Evolutionary conservation across 768 basidiomycete genomes (phyloP).

Genomic region (Lentinula lateritia): DNA sequence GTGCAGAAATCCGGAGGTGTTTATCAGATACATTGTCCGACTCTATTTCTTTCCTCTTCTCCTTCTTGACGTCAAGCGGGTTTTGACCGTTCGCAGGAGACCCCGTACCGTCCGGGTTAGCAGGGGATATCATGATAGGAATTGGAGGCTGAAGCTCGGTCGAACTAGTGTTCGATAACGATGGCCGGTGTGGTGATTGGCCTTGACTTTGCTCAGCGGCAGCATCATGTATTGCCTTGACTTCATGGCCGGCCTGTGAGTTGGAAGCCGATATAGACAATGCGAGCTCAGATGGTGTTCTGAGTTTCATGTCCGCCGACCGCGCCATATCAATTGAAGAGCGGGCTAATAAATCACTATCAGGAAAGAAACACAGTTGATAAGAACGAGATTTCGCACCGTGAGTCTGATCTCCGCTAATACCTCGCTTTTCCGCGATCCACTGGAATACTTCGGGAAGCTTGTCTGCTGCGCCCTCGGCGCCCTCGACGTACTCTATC

Average conservation of each 20-base stretch:
- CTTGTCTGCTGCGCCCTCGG: conserved; percentile 72
- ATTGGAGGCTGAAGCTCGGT: conserved; percentile 21
- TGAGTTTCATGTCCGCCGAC: conserved; percentile 20
- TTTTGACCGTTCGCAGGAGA: conserved; percentile 9
- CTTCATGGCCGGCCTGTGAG: conserved; percentile 7
- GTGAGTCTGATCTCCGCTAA: conserved; percentile 14
- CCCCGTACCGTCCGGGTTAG: conserved; percentile 41
- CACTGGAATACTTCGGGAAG: conserved; percentile 86
- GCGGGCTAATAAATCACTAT: background rate
- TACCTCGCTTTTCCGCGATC: conserved; percentile 60
- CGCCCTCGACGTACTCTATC: conserved; percentile 77
- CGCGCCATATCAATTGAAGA: conserved; percentile 14
- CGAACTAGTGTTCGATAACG: background rate
- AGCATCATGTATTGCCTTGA: background rate
- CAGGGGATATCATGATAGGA: conserved; percentile 59
- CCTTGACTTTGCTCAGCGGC: background rate
- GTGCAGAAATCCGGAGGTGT: conserved; percentile 9
- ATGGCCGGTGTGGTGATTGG: background rate
- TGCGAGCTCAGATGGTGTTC: conserved; percentile 21
- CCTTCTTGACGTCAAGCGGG: conserved; percentile 11
- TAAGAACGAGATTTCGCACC: background rate
- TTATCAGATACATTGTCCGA: conserved; percentile 31
- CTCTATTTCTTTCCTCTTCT: conserved; percentile 6
- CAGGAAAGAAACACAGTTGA: background rate
- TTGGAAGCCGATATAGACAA: conserved; percentile 11